Conservation (phyloP, 148 eudicot species). For the Talinum fruticosum region DNA sequence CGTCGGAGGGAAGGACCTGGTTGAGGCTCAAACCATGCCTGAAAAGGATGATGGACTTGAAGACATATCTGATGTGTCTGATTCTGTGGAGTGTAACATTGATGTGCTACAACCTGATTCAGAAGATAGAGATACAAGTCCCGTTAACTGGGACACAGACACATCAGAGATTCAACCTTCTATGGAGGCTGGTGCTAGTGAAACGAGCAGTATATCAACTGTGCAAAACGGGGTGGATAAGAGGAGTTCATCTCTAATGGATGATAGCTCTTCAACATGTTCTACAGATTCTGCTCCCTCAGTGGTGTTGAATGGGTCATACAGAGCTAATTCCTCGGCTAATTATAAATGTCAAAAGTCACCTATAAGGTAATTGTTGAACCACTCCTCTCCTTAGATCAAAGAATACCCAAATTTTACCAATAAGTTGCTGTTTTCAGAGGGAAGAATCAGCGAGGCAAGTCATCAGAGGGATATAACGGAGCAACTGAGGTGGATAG, state of each 20-base stretch:
- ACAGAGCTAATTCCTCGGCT: conserved; percentile 39
- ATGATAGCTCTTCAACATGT: conserved; percentile 83
- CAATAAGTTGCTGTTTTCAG: conserved; percentile 32
- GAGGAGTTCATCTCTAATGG: conserved; percentile 50
- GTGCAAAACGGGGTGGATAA: conserved; percentile 59
- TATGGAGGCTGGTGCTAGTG: conserved; percentile 52
- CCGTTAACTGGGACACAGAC: conserved; percentile 78
- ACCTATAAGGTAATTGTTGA: conserved; percentile 45
- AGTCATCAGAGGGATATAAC: conserved; percentile 38
- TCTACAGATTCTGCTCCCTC: conserved; percentile 80
- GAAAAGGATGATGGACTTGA: conserved; percentile 61
- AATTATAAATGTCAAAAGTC: conserved; percentile 50
- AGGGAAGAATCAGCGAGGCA: conserved; percentile 53
- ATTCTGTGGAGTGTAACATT: conserved; percentile 51
- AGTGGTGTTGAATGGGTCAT: conserved; percentile 42
- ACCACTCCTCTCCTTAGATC: not conserved
- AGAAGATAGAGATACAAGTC: conserved; percentile 70
- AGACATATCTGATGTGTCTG: conserved; percentile 74
- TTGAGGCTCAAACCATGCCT: conserved; percentile 34
- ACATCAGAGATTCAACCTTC: conserved; percentile 57
- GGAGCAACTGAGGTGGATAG: conserved; percentile 39
- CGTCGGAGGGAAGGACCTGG: conserved; percentile 35
- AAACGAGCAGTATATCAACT: conserved; percentile 40
- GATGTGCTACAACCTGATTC: conserved; percentile 60
- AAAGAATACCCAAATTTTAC: not conserved